Conservation (phyloP, 345 rosid genomes). For the Gossypium australe region DNA sequence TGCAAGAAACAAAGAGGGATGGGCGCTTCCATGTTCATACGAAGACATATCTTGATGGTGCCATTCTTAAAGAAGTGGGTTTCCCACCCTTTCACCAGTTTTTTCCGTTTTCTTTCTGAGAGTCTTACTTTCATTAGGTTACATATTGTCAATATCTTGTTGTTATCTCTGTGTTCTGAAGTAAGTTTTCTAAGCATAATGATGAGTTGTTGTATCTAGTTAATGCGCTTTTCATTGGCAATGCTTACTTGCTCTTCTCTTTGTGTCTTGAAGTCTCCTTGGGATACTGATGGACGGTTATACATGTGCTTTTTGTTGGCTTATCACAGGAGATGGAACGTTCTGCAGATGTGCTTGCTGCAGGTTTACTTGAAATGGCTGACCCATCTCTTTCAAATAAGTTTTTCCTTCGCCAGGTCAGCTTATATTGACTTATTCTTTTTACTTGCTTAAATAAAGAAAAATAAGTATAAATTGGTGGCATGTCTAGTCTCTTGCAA, state of each 20-base stretch:
- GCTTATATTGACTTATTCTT: slow-evolving; percentile 15
- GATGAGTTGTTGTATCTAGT: background rate
- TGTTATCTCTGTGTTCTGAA: background rate
- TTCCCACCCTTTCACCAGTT: slow-evolving; percentile 6
- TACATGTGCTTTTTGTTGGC: background rate
- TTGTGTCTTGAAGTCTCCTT: background rate
- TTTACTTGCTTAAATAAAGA: background rate
- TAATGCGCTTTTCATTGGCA: background rate
- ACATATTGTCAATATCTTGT: background rate
- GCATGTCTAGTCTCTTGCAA: slow-evolving; percentile 6
- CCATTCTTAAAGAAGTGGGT: slow-evolving; percentile 91
- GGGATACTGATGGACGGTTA: background rate
- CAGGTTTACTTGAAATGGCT: slow-evolving; percentile 91
- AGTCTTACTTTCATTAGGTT: background rate
- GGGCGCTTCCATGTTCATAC: slow-evolving; percentile 96
- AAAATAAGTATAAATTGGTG: background rate
- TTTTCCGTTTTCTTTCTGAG: background rate
- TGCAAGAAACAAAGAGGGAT: slow-evolving; percentile 92
- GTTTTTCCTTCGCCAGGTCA: slow-evolving; percentile 89
- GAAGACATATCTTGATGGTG: slow-evolving; percentile 91
- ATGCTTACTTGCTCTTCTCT: background rate
- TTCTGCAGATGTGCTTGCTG: slow-evolving; percentile 96
- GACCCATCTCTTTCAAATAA: slow-evolving; percentile 92
- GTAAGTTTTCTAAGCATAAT: background rate
- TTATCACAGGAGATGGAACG: slow-evolving; percentile 92